Conservation (phyloP, 176 grass and related monocot species). For the Triticum turgidum region DNA sequence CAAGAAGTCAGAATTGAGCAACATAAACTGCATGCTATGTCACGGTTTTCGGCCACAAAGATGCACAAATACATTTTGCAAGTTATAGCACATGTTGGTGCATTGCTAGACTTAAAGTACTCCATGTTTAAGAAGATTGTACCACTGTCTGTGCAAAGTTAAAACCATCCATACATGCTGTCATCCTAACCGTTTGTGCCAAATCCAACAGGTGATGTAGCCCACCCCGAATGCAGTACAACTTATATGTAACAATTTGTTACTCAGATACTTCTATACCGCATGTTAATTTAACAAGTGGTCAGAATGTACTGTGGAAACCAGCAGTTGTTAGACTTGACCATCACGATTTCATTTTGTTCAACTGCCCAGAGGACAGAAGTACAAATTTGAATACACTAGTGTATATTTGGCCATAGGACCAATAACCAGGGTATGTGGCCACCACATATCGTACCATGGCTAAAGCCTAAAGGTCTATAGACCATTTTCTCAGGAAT, state of each 20-base stretch:
- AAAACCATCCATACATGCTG: not conserved
- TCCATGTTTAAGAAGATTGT: not conserved
- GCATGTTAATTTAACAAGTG: slow-evolving; percentile 1
- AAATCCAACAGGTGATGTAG: not conserved
- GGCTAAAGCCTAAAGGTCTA: slow-evolving; percentile 8
- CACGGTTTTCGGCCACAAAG: not conserved
- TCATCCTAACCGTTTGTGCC: not conserved
- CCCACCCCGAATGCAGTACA: not conserved
- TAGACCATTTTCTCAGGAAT: not conserved
- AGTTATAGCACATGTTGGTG: not conserved
- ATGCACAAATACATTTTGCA: not conserved
- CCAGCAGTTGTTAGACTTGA: not conserved
- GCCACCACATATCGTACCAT: not conserved
- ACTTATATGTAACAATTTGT: not conserved
- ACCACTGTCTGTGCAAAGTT: not conserved
- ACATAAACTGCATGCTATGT: not conserved
- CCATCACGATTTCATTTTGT: slow-evolving; percentile 15
- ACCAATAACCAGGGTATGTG: not conserved
- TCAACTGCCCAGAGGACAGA: not conserved
- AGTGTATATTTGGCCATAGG: slow-evolving; percentile 10
- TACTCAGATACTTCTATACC: not conserved
- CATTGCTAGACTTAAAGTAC: not conserved
- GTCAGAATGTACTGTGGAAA: slow-evolving; percentile 16
- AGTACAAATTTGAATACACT: not conserved
- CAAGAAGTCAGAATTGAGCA: not conserved